Conservation (phyloP, 2,329 filamentous ascomycete species). For the Stagonosporopsis rhizophila region DNA sequence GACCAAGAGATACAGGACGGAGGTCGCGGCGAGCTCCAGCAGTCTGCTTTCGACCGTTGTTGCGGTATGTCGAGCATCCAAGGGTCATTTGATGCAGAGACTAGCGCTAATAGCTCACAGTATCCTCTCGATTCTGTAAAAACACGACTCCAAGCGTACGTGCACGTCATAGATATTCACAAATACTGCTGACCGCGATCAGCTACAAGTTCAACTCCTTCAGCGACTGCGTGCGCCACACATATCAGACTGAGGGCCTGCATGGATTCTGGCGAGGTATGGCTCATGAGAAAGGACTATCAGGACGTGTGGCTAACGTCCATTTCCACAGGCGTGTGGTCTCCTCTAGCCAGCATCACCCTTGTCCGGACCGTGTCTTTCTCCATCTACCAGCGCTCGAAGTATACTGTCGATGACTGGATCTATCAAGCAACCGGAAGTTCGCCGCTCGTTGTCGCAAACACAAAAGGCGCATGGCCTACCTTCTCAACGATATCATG, state of each 20-base stretch:
- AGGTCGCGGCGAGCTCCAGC: conserved; percentile 78
- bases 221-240: conserved; percentile 75
- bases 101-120: conserved; percentile 43
- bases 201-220: conserved; percentile 77
- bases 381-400: conserved; percentile 79
- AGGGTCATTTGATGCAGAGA: background rate
- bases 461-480: conserved; percentile 72
- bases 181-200: conserved; percentile 25
- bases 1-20: conserved; percentile 79
- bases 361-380: conserved; percentile 80
- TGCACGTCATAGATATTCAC: conserved; percentile 8
- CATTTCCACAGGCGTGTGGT: conserved; percentile 66
- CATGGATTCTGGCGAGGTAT: conserved; percentile 62
- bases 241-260: conserved; percentile 67
- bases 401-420: conserved; percentile 75
- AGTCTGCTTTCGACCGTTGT: conserved; percentile 79
- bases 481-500: conserved; percentile 76
- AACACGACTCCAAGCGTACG: conserved; percentile 80
- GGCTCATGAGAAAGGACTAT: conserved; percentile 21
- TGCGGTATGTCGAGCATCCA: conserved; percentile 57
- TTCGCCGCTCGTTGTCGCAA: conserved; percentile 77
- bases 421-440: conserved; percentile 69
- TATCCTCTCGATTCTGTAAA: conserved; percentile 91
- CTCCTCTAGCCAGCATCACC: conserved; percentile 80
- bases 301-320: conserved; percentile 20